Evolutionary conservation across 2,329 filamentous ascomycete species (phyloP).

Genomic region (Trichoderma asperellum): DNA sequence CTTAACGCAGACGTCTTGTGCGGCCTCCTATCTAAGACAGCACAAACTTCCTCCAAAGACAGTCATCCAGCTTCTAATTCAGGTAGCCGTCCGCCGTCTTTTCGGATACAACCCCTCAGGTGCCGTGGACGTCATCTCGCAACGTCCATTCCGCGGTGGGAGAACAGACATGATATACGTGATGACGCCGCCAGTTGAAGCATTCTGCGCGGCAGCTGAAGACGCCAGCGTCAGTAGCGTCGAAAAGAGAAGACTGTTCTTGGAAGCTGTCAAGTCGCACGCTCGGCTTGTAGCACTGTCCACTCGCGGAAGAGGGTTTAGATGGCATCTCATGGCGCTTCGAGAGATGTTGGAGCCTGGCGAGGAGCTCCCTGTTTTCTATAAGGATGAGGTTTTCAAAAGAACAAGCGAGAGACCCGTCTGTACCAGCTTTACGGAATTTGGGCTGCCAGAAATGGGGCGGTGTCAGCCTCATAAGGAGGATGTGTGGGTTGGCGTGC

Average conservation of each 20-base stretch:
- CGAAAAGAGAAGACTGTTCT: neutral
- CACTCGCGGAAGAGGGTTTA: conserved; percentile 10
- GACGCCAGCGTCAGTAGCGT: neutral
- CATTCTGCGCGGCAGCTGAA: conserved; percentile 23
- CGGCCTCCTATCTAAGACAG: neutral
- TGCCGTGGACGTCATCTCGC: conserved; percentile 19
- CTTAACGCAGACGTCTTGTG: conserved; percentile 4
- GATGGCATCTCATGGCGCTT: conserved; percentile 23
- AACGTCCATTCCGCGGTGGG: conserved; percentile 16
- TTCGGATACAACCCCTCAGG: conserved; percentile 24
- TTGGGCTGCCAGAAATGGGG: conserved; percentile 21
- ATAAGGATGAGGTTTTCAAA: neutral
- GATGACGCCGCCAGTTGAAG: neutral
- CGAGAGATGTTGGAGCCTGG: conserved; percentile 12
- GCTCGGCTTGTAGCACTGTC: conserved; percentile 10
- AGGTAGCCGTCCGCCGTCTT: conserved; percentile 5
- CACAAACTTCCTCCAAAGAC: conserved; percentile 10
- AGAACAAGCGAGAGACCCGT: conserved; percentile 2
- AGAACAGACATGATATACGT: conserved; percentile 28
- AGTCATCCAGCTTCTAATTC: conserved; percentile 14
- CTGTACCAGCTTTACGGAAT: conserved; percentile 17
- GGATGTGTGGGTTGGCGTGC: conserved; percentile 24
- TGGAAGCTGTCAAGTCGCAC: conserved; percentile 12
- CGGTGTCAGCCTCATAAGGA: conserved; percentile 8
- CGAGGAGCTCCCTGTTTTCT: conserved; percentile 7